Evolutionary conservation across 2,329 filamentous ascomycete species (phyloP).

Genomic region (Cladosporium sp.): DNA sequence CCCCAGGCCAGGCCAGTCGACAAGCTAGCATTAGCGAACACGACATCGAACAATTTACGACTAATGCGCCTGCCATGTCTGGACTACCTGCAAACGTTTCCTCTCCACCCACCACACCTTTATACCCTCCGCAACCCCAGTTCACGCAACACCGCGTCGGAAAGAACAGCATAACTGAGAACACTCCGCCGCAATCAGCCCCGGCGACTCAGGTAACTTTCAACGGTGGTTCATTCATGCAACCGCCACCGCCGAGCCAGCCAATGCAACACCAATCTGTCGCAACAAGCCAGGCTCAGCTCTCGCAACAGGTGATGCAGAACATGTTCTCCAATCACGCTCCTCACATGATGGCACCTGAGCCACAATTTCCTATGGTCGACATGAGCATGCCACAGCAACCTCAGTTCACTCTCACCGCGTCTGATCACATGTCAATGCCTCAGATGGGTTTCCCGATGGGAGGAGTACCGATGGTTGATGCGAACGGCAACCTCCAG

Average conservation of each 20-base stretch:
- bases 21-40: conserved; percentile 39
- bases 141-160: conserved; percentile 29
- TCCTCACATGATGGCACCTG: conserved; percentile 14
- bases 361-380: conserved; percentile 14
- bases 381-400: conserved; percentile 12
- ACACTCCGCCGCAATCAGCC: conserved; percentile 49
- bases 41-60: conserved; percentile 17
- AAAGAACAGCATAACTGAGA: conserved; percentile 35
- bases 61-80: background rate
- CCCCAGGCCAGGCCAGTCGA: conserved; percentile 28
- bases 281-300: conserved; percentile 15
- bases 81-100: conserved; percentile 32
- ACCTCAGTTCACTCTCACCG: conserved; percentile 6
- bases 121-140: conserved; percentile 23
- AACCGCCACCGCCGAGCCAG: conserved; percentile 5
- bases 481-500: conserved; percentile 15
- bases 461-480: conserved; percentile 19
- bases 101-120: conserved; percentile 46
- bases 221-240: conserved; percentile 32
- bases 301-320: conserved; percentile 17
- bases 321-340: conserved; percentile 10
- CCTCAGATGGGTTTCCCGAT: conserved; percentile 2
- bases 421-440: background rate
- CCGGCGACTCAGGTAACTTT: conserved; percentile 48
- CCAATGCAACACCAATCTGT: conserved; percentile 15